These are phyloP conservation scores for Lachancea quebecensis DNA, from an alignment of 805 yeast species.

Conservation along the genomic window DNA sequence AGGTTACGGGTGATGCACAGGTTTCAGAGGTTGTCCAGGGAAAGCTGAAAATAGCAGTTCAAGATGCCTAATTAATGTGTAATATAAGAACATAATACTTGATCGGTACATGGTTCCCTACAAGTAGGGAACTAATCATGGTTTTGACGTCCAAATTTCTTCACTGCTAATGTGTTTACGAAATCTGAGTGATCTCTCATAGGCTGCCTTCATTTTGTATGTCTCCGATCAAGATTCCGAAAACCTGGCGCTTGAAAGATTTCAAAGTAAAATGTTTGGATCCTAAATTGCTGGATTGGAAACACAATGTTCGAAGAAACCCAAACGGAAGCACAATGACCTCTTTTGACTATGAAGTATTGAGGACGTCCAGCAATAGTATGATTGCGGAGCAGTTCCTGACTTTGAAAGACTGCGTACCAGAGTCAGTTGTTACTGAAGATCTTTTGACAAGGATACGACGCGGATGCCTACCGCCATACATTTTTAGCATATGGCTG, in stretches of 20 bases:
- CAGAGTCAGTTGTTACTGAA: background rate
- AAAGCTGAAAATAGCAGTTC: constrained; percentile 29
- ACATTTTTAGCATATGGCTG: background rate
- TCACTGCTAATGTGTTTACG: too few species aligned
- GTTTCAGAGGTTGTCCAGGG: constrained; percentile 30
- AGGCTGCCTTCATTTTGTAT: too few species aligned
- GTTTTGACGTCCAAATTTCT: too few species aligned
- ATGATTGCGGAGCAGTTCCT: background rate
- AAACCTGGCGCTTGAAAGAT: too few species aligned
- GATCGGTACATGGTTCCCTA: too few species aligned
- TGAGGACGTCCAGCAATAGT: background rate
- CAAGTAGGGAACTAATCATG: too few species aligned
- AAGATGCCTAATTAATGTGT: constrained; percentile 8
- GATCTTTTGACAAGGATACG: background rate
- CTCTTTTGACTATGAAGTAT: background rate
- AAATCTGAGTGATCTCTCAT: too few species aligned
- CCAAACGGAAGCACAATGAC: background rate
- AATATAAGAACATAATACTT: background rate
- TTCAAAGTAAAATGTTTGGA: too few species aligned
- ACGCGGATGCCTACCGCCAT: background rate
- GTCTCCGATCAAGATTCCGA: too few species aligned
- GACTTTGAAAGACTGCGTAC: background rate
- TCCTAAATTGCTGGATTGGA: too few species aligned
- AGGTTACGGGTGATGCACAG: constrained; percentile 31
- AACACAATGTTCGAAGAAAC: too few species aligned